Evolutionary conservation across 208 protist species (phyloP).

Genomic region (Sergeia podlipaevii): DNA sequence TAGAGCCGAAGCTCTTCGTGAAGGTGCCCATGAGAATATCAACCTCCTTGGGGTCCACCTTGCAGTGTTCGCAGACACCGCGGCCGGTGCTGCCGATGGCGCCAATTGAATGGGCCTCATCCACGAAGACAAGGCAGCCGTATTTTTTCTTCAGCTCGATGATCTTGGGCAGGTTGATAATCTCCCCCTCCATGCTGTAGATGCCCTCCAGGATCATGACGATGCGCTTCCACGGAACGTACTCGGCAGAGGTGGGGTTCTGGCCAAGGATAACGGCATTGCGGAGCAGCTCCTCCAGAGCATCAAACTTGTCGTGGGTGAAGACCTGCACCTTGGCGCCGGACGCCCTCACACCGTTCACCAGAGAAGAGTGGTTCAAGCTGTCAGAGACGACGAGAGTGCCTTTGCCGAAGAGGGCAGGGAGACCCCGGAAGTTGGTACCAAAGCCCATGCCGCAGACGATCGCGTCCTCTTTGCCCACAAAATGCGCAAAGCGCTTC

Average conservation of each 20-base stretch:
- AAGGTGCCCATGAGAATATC: conserved; percentile 97
- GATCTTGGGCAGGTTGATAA: conserved; percentile 93
- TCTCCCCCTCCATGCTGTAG: conserved; percentile 98
- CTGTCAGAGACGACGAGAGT: conserved; percentile 93
- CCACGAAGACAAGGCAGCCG: conserved; percentile 95
- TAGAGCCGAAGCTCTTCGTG: conserved; percentile 96
- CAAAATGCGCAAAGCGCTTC: conserved; percentile 87
- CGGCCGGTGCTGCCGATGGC: conserved; percentile 93
- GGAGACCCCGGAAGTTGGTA: conserved; percentile 87
- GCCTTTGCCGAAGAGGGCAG: conserved; percentile 94
- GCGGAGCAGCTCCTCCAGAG: conserved; percentile 91
- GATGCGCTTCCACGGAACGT: conserved; percentile 77
- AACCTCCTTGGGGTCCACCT: conserved; percentile 84
- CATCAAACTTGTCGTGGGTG: conserved; percentile 91
- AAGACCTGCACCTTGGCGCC: conserved; percentile 91
- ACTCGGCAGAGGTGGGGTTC: conserved; percentile 66
- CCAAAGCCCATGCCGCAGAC: conserved; percentile 94
- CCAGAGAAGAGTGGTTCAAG: conserved; percentile 98
- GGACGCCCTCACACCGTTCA: conserved; percentile 92
- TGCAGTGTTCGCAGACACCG: conserved; percentile 93
- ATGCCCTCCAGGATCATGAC: conserved; percentile 97
- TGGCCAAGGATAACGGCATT: conserved; percentile 89
- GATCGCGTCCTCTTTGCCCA: conserved; percentile 94
- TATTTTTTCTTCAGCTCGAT: conserved; percentile 96
- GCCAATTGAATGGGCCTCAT: conserved; percentile 98